Evolutionary conservation across 2,329 filamentous ascomycete genomes (phyloP).

Genomic region (Trichoderma atrobrunneum): DNA sequence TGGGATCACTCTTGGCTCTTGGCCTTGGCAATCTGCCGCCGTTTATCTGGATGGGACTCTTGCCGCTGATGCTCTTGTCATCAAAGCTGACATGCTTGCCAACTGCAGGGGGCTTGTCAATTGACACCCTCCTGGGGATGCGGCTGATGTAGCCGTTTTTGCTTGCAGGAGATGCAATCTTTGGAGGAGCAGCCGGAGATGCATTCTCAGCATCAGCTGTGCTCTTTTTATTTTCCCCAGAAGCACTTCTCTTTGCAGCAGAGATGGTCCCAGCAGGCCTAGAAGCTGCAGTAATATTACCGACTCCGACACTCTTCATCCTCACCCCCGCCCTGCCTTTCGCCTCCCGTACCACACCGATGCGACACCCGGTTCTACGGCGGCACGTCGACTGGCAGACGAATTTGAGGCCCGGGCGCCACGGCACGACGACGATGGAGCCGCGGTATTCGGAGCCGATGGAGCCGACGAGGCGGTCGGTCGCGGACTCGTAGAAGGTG

Average conservation of each 20-base stretch:
- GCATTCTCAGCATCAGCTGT: background rate
- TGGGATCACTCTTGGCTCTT: background rate
- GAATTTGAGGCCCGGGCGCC: constrained; percentile 5
- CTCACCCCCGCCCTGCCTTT: background rate
- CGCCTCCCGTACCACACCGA: background rate
- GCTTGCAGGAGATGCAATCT: background rate
- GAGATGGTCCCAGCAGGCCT: background rate
- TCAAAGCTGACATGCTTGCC: background rate
- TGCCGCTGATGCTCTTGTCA: background rate
- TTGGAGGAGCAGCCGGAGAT: background rate
- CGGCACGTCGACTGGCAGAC: background rate
- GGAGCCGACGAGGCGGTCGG: constrained; percentile 11
- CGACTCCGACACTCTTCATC: background rate
- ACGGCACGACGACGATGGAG: constrained; percentile 12
- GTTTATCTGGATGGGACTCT: background rate
- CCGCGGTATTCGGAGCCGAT: constrained; percentile 13
- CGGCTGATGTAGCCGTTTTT: background rate
- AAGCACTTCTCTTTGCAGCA: background rate
- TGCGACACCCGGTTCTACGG: background rate
- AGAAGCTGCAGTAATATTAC: background rate
- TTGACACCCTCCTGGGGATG: background rate
- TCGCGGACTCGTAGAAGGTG: background rate
- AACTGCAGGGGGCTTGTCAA: background rate
- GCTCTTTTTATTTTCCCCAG: background rate
- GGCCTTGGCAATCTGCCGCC: background rate